A percentile compares a stretch with the other conserved stretches of the same genome.
Conservation (phyloP, 1,284 basidiomycete species). For the Neonothopanus nambi region DNA sequence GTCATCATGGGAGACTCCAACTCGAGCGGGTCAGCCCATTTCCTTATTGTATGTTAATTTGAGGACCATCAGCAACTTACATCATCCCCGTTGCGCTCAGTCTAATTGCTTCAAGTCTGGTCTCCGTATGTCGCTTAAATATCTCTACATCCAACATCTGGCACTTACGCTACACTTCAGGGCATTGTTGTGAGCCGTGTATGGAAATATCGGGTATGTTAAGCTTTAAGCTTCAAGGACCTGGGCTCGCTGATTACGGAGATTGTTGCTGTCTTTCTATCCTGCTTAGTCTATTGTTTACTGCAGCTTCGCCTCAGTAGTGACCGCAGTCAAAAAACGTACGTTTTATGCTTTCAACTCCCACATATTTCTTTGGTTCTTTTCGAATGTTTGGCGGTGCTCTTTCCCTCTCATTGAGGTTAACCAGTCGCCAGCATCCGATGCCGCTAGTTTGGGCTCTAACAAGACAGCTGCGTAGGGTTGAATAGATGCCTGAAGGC, state of each 20-base stretch:
- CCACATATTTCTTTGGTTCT: background rate
- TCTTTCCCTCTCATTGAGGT: slow-evolving; percentile 58
- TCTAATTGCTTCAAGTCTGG: slow-evolving; percentile 57
- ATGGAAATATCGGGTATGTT: slow-evolving; percentile 59
- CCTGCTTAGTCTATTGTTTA: slow-evolving; percentile 63
- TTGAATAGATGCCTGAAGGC: no score
- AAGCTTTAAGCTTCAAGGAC: background rate
- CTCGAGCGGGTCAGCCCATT: slow-evolving; percentile 37
- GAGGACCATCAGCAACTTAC: slow-evolving; percentile 51
- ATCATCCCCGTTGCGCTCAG: slow-evolving; percentile 67
- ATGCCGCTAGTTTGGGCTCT: no score
- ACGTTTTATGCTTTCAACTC: slow-evolving; percentile 17
- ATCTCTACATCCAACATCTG: slow-evolving; percentile 6
- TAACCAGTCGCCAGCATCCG: no score
- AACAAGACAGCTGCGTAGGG: no score
- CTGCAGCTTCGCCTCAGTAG: slow-evolving; percentile 70
- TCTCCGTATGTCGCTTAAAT: slow-evolving; percentile 45
- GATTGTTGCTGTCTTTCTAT: background rate
- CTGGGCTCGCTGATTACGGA: background rate
- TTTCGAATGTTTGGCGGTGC: slow-evolving; percentile 63
- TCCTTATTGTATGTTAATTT: background rate
- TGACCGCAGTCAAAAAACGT: slow-evolving; percentile 71
- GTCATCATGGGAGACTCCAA: slow-evolving; percentile 67
- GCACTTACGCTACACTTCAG: slow-evolving; percentile 22
- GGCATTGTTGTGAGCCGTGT: no score